Conservation (phyloP, 2,329 filamentous ascomycete species). For the Ambrosiella beaveri region DNA sequence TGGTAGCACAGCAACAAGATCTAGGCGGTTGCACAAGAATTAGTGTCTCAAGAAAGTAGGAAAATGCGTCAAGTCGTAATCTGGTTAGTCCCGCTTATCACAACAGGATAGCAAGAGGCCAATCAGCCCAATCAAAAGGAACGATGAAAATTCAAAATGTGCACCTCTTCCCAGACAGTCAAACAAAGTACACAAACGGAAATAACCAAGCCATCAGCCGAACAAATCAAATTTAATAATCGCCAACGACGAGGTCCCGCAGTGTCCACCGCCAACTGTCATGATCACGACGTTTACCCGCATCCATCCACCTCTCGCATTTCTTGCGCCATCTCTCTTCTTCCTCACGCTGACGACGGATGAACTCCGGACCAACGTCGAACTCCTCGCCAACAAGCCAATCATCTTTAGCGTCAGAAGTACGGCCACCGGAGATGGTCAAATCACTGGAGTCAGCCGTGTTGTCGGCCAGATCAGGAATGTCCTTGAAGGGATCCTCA, state of each 20-base stretch:
- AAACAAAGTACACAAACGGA: neutral
- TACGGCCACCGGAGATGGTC: slow-evolving; percentile 22
- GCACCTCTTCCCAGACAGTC: neutral
- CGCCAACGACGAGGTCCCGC: slow-evolving; percentile 36
- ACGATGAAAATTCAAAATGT: neutral
- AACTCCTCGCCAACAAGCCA: slow-evolving; percentile 92
- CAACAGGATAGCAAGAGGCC: neutral
- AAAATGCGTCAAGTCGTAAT: neutral
- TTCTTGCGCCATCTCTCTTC: slow-evolving; percentile 82
- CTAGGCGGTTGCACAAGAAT: neutral
- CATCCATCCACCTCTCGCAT: slow-evolving; percentile 65
- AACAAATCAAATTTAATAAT: slow-evolving; percentile 16
- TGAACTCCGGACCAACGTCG: slow-evolving; percentile 88
- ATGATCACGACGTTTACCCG: slow-evolving; percentile 33
- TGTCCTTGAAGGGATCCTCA: slow-evolving; percentile 83
- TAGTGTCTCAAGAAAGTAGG: neutral
- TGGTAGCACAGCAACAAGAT: too few relatives aligned
- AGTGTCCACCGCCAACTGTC: slow-evolving; percentile 65
- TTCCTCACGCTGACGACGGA: slow-evolving; percentile 74
- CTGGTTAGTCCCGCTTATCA: neutral
- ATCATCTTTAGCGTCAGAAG: slow-evolving; percentile 50
- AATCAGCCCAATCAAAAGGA: neutral
- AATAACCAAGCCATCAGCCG: neutral
- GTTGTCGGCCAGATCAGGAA: slow-evolving; percentile 76
- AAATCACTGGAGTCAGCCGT: slow-evolving; percentile 31